These are phyloP conservation scores for Xylariaceae sp. DNA, from an alignment of 2,329 filamentous ascomycete species.

Conservation along the genomic window DNA sequence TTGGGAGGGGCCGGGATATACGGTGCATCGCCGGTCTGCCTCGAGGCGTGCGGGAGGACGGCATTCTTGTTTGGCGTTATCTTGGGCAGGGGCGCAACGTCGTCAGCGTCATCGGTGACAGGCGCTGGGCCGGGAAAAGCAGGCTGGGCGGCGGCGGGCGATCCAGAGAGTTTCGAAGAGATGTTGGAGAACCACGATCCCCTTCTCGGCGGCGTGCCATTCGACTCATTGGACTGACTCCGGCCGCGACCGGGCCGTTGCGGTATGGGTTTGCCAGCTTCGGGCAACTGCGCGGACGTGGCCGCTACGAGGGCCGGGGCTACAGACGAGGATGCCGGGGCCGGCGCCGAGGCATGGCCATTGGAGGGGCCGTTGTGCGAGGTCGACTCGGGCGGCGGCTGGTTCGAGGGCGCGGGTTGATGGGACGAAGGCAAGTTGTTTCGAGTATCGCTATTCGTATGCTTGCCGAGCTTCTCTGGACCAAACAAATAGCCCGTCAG, in stretches of 20 bases:
- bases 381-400: slow-evolving; percentile 10
- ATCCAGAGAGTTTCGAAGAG: slow-evolving; percentile 81
- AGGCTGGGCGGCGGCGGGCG: slow-evolving; percentile 27
- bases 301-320: slow-evolving; percentile 9
- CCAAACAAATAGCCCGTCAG: slow-evolving; percentile 9
- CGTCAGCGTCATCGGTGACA: slow-evolving; percentile 21
- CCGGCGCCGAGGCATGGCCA: slow-evolving; percentile 8
- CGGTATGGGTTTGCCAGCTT: slow-evolving; percentile 22
- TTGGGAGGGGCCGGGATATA: slow-evolving; percentile 71
- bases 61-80: slow-evolving; percentile 47
- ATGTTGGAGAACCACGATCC: slow-evolving; percentile 92
- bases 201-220: slow-evolving; percentile 39
- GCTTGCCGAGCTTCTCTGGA: slow-evolving; percentile 19
- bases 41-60: slow-evolving; percentile 49
- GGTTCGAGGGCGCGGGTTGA: slow-evolving; percentile 13
- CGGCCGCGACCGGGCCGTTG: slow-evolving; percentile 25
- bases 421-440: slow-evolving; percentile 15
- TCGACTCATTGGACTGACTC: slow-evolving; percentile 23
- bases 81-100: slow-evolving; percentile 41
- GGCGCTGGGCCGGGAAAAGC: slow-evolving; percentile 17
- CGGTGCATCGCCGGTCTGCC: slow-evolving; percentile 52
- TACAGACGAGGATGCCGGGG: slow-evolving; percentile 10
- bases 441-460: slow-evolving; percentile 11
- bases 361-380: slow-evolving; percentile 20
- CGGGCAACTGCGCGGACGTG: slow-evolving; percentile 7